Conservation (phyloP, 495 filamentous ascomycete genomes). For the Trichoderma virens region DNA sequence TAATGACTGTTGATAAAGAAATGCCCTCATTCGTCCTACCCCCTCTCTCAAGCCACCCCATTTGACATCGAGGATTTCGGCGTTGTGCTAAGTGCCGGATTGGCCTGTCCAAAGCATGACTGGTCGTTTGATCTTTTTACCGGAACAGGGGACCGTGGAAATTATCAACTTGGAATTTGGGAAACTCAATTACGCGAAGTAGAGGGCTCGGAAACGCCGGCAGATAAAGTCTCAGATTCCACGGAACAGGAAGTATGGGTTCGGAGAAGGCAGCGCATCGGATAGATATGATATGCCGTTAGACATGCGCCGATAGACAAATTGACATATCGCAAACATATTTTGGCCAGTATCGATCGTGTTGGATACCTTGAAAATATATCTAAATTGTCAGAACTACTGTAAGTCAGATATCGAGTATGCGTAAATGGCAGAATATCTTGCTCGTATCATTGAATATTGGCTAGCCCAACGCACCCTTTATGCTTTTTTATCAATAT, state of each 20-base stretch:
- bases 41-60: constrained; percentile 45
- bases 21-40: constrained; percentile 54
- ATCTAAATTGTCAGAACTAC: too few relatives aligned
- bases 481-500: too few relatives aligned
- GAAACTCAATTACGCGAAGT: constrained; percentile 47
- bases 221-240: constrained; percentile 10
- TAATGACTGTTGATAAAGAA: constrained; percentile 28
- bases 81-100: constrained; percentile 38
- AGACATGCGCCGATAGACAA: too few relatives aligned
- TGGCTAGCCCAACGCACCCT: too few relatives aligned
- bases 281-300: constrained; percentile 25
- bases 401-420: too few relatives aligned
- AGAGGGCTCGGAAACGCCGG: background rate
- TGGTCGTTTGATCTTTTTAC: constrained; percentile 57
- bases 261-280: constrained; percentile 35
- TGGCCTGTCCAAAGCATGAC: constrained; percentile 53
- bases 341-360: too few relatives aligned
- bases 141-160: constrained; percentile 47
- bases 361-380: too few relatives aligned
- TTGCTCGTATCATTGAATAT: too few relatives aligned
- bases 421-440: too few relatives aligned
- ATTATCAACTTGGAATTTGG: constrained; percentile 51
- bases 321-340: too few relatives aligned
- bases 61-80: constrained; percentile 62
- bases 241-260: constrained; percentile 51